Evolutionary conservation across 345 rosid species (phyloP).

Genomic region (Zanthoxylum bungeanum): DNA sequence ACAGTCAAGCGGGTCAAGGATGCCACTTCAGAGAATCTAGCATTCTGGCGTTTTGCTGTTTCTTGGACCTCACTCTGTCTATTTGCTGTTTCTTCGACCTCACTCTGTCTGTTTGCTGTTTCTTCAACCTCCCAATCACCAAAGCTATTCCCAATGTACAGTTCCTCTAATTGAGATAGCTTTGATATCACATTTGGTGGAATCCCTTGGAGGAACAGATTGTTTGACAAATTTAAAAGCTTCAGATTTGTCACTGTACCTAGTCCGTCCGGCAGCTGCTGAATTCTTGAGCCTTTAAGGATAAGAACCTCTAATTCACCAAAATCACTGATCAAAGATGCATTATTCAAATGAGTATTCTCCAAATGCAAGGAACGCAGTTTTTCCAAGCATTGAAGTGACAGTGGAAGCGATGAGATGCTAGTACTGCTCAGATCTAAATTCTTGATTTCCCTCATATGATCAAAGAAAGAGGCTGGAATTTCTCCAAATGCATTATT

Average conservation of each 20-base stretch:
- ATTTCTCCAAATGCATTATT: neutral
- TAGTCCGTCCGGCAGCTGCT: constrained; percentile 21
- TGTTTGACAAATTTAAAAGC: constrained; percentile 23
- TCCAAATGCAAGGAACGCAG: constrained; percentile 22
- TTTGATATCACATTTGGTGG: constrained; percentile 27
- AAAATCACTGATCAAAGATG: constrained; percentile 17
- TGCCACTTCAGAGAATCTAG: constrained; percentile 21
- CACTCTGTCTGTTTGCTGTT: too few relatives aligned
- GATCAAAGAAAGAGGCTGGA: constrained; percentile 17
- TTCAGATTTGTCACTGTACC: constrained; percentile 16
- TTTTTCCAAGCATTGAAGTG: constrained; percentile 10
- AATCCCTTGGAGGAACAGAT: constrained; percentile 17
- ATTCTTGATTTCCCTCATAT: constrained; percentile 16
- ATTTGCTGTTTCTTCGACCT: neutral
- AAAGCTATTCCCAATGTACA: constrained; percentile 21
- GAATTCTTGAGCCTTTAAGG: constrained; percentile 13
- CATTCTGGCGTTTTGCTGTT: neutral
- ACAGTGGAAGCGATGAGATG: constrained; percentile 7
- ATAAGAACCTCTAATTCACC: constrained; percentile 29
- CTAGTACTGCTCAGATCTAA: constrained; percentile 8
- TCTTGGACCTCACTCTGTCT: constrained; percentile 19
- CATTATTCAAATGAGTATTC: constrained; percentile 9
- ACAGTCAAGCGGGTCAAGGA: constrained; percentile 9
- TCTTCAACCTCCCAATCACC: constrained; percentile 24
- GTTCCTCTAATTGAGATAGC: constrained; percentile 32